These are phyloP conservation scores for Lactarius sanguifluus DNA, from an alignment of 768 basidiomycete genomes.

Conservation along the genomic window DNA sequence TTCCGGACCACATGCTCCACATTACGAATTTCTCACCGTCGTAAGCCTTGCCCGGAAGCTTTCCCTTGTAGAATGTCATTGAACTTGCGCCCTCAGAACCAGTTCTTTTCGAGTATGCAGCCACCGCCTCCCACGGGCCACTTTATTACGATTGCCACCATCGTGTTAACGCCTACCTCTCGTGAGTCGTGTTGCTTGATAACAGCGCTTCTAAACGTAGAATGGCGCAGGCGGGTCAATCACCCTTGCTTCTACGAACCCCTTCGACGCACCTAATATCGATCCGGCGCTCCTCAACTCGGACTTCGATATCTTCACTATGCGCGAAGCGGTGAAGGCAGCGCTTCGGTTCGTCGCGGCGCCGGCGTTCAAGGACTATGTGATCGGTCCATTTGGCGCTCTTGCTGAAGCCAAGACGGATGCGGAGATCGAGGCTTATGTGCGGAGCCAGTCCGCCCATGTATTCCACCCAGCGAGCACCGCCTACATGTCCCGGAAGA, in stretches of 20 bases:
- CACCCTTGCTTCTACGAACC: constrained; percentile 31
- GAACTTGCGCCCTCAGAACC: constrained; percentile 11
- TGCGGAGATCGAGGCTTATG: constrained; percentile 29
- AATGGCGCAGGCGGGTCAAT: constrained; percentile 29
- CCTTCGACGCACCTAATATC: constrained; percentile 34
- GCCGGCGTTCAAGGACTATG: constrained; percentile 10
- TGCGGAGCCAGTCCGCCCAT: constrained; percentile 25
- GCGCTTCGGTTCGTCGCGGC: constrained; percentile 6
- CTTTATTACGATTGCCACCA: constrained; percentile 28
- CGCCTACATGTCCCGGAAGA: constrained; percentile 43
- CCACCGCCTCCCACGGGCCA: constrained; percentile 28
- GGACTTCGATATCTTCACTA: constrained; percentile 17
- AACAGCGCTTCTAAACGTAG: background rate
- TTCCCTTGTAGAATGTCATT: background rate
- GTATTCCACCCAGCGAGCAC: constrained; percentile 38
- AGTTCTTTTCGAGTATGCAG: constrained; percentile 4
- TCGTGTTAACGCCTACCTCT: constrained; percentile 31
- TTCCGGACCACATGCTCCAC: constrained; percentile 25
- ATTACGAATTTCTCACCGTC: constrained; percentile 21
- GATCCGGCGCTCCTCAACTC: constrained; percentile 29
- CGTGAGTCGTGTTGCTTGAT: constrained; percentile 4
- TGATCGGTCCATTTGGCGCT: constrained; percentile 2
- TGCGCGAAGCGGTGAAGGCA: constrained; percentile 11
- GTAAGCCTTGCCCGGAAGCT: constrained; percentile 7
- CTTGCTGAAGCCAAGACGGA: constrained; percentile 19